Percentiles rank a stretch among this genome's conserved stretches.
Evolutionary conservation across 352 stramenopile genomes (phyloP).

Genomic region (Stramenopiles sp.): DNA sequence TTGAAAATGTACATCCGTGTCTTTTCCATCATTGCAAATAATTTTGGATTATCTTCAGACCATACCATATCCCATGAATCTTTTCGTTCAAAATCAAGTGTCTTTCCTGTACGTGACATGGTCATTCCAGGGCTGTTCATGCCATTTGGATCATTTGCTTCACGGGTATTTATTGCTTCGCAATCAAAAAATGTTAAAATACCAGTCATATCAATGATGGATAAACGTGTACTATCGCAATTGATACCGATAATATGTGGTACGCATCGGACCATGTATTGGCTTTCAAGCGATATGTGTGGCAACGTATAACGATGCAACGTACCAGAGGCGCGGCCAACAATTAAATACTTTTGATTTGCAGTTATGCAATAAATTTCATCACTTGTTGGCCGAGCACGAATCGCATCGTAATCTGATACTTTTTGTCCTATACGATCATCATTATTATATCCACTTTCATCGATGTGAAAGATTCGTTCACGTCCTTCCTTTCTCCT

Average conservation of each 20-base stretch:
- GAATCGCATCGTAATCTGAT: constrained; percentile 24
- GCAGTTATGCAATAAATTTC: constrained; percentile 57
- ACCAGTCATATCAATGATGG: constrained; percentile 63
- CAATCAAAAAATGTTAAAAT: constrained; percentile 62
- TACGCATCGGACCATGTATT: constrained; percentile 52
- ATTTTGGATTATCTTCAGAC: constrained; percentile 66
- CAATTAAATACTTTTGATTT: constrained; percentile 52
- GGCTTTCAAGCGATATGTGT: constrained; percentile 68
- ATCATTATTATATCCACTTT: constrained; percentile 43
- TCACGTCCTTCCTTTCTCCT: constrained; percentile 30
- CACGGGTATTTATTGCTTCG: constrained; percentile 12
- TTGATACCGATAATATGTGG: constrained; percentile 59
- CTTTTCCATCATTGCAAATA: constrained; percentile 54
- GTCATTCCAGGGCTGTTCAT: too few relatives aligned
- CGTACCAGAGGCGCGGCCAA: constrained; percentile 47
- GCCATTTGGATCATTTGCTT: too few relatives aligned
- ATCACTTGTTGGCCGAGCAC: constrained; percentile 28
- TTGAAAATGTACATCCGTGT: constrained; percentile 19
- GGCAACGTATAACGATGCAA: constrained; percentile 69
- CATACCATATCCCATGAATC: constrained; percentile 72
- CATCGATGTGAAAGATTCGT: constrained; percentile 67
- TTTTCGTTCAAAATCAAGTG: constrained; percentile 22
- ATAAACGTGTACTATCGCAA: constrained; percentile 54
- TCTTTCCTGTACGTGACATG: constrained; percentile 4
- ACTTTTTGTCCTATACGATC: constrained; percentile 39